These are phyloP conservation scores for Acorus gramineus DNA, from an alignment of 106 monocot species.

Conservation along the genomic window DNA sequence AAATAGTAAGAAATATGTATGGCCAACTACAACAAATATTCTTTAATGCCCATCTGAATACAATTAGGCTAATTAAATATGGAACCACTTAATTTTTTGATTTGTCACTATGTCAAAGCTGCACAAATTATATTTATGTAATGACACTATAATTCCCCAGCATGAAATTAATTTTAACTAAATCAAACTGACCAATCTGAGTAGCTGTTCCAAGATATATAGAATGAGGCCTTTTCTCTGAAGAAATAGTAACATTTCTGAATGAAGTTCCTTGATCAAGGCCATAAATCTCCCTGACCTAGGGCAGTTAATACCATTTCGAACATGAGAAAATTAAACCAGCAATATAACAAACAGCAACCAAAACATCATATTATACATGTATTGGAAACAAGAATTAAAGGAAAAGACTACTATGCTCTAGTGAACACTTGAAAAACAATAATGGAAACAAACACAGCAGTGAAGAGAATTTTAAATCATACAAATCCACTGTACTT, in stretches of 20 bases:
- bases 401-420: too few species aligned
- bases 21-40: neutral
- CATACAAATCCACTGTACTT: too few species aligned
- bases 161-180: too few species aligned
- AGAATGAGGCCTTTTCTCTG: constrained; percentile 64
- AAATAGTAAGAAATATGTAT: neutral
- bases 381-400: neutral
- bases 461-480: too few species aligned
- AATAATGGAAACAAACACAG: too few species aligned
- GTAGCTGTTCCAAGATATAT: constrained; percentile 90
- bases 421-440: too few species aligned
- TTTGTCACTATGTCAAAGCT: too few species aligned
- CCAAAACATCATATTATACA: neutral
- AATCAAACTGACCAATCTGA: constrained; percentile 56
- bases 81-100: too few species aligned
- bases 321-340: neutral
- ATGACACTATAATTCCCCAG: too few species aligned
- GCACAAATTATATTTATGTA: too few species aligned
- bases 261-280: constrained; percentile 56
- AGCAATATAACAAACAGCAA: neutral
- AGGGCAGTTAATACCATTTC: neutral
- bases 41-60: too few species aligned
- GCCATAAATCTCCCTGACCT: constrained; percentile 92
- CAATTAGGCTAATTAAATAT: too few species aligned
- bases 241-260: constrained; percentile 66